These are phyloP conservation scores for Berkeleyomyces rouxiae DNA, from an alignment of 2,329 filamentous ascomycete species.

Conservation along the genomic window DNA sequence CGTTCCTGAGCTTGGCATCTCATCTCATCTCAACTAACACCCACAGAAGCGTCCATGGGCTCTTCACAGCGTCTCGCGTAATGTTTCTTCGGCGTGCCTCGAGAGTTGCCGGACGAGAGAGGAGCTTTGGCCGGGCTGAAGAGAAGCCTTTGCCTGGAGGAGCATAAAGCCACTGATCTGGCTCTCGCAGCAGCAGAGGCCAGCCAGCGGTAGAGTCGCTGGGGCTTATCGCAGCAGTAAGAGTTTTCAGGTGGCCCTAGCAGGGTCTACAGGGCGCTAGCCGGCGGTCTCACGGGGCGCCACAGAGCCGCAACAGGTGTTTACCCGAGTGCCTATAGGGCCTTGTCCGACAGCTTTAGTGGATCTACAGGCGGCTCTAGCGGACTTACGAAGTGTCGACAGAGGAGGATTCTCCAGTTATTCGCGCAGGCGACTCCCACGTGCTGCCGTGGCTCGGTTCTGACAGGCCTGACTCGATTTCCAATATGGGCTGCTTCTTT, in stretches of 20 bases:
- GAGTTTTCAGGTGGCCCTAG: background rate
- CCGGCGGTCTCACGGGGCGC: background rate
- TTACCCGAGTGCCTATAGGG: background rate
- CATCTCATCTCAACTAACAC: background rate
- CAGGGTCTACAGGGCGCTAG: background rate
- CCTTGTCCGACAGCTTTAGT: background rate
- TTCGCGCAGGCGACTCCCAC: background rate
- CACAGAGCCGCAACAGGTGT: background rate
- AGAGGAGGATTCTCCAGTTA: background rate
- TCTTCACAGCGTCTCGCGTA: background rate
- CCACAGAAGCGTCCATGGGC: background rate
- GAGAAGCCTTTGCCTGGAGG: background rate
- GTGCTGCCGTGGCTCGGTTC: too few species aligned
- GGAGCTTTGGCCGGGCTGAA: background rate
- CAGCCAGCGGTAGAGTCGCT: background rate
- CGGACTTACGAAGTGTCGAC: background rate
- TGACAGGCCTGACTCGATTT: too few species aligned
- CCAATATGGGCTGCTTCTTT: too few species aligned
- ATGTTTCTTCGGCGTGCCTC: background rate
- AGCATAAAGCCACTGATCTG: too few species aligned
- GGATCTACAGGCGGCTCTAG: background rate
- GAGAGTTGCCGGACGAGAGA: background rate
- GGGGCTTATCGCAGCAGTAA: background rate
- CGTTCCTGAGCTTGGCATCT: background rate
- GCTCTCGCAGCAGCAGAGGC: too few species aligned